Evolutionary conservation across 2,329 filamentous ascomycete species (phyloP).

Genomic region (Aspergillus oerlinghausenensis): DNA sequence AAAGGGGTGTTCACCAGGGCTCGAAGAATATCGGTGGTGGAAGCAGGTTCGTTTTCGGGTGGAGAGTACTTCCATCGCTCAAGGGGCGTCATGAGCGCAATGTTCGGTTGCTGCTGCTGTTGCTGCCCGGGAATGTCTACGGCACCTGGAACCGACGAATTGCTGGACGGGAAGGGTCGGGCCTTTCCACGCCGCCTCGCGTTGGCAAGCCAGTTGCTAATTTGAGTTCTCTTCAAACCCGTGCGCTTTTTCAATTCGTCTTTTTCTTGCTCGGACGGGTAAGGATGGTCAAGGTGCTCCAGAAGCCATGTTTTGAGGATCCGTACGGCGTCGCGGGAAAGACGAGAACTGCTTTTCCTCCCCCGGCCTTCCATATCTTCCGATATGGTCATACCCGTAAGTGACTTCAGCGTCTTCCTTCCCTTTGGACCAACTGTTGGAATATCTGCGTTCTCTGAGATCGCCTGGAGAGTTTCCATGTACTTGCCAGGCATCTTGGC

Average conservation of each 20-base stretch:
- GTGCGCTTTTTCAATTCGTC: slow-evolving; percentile 72
- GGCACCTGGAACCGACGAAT: slow-evolving; percentile 65
- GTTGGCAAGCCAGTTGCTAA: slow-evolving; percentile 90
- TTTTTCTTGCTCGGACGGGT: slow-evolving; percentile 83
- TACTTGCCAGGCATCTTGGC: slow-evolving; percentile 38
- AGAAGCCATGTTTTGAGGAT: slow-evolving; percentile 81
- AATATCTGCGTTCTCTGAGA: slow-evolving; percentile 40
- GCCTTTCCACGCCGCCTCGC: slow-evolving; percentile 78
- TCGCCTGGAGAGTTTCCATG: slow-evolving; percentile 42
- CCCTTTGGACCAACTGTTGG: slow-evolving; percentile 36
- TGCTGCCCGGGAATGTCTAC: slow-evolving; percentile 65
- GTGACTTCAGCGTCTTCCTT: slow-evolving; percentile 39
- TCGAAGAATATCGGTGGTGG: slow-evolving; percentile 59
- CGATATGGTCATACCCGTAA: slow-evolving; percentile 29
- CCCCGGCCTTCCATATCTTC: slow-evolving; percentile 36
- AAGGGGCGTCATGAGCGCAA: slow-evolving; percentile 56
- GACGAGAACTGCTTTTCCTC: slow-evolving; percentile 67
- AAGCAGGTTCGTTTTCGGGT: slow-evolving; percentile 64
- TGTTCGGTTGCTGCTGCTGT: slow-evolving; percentile 34
- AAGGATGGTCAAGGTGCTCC: slow-evolving; percentile 75
- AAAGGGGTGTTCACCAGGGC: slow-evolving; percentile 49
- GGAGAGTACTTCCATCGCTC: slow-evolving; percentile 67
- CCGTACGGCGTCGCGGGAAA: slow-evolving; percentile 74
- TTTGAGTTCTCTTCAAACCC: slow-evolving; percentile 75
- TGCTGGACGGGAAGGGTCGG: slow-evolving; percentile 57